Conservation (phyloP, 495 filamentous ascomycete genomes). For the Xylaria castorea region DNA sequence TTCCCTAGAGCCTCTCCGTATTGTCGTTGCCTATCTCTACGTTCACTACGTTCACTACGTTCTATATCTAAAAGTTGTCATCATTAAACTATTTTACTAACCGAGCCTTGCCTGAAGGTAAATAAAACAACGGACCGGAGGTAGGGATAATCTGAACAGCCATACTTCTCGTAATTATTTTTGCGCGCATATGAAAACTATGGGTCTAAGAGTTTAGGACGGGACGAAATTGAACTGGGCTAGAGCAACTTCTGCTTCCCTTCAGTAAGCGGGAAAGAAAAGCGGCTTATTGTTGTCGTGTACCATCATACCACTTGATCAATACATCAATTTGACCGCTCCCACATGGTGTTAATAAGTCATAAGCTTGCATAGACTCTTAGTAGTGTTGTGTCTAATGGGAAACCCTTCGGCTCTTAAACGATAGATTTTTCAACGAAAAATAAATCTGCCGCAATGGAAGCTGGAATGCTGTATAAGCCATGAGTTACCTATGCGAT, state of each 20-base stretch:
- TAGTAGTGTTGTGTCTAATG: not conserved
- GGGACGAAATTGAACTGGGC: too few relatives aligned
- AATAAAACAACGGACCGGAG: not conserved
- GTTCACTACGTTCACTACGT: not conserved
- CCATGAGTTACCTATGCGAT: not conserved
- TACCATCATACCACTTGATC: too few relatives aligned
- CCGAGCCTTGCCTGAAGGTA: not conserved
- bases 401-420: too few relatives aligned
- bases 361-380: not conserved
- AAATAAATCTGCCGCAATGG: not conserved
- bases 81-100: not conserved
- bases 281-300: not conserved
- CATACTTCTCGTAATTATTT: not conserved
- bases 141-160: not conserved
- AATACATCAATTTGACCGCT: not conserved
- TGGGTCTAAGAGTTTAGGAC: too few relatives aligned
- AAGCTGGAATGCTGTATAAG: not conserved
- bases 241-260: not conserved
- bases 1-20: not conserved
- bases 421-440: too few relatives aligned
- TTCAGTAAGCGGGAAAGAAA: not conserved
- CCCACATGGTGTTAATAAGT: not conserved
- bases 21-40: not conserved
- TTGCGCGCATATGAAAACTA: not conserved
- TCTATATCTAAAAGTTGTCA: not conserved